Conservation (phyloP, 73 alveolate species). For the Diophrys appendiculata region DNA sequence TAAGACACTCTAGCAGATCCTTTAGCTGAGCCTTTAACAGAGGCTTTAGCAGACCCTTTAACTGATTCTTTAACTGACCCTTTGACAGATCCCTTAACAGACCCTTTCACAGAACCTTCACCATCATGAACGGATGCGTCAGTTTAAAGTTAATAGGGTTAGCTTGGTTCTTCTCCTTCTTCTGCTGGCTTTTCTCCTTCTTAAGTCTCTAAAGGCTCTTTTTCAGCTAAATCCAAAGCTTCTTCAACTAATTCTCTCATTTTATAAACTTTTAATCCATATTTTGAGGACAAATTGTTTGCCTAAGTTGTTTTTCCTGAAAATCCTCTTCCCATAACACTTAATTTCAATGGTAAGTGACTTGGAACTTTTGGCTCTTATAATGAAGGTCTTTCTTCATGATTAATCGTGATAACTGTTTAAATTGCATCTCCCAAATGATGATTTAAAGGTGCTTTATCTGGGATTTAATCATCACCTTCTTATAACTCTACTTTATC, state of each 20-base stretch:
- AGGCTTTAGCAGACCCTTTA: too few species aligned
- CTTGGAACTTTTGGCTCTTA: constrained; percentile 40
- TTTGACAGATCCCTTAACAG: constrained; percentile 1
- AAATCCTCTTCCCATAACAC: constrained; percentile 89
- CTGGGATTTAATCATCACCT: constrained; percentile 48
- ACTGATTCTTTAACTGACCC: constrained; percentile 13
- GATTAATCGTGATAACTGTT: constrained; percentile 36
- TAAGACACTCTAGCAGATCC: too few species aligned
- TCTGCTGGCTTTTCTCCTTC: constrained; percentile 18
- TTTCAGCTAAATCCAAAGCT: constrained; percentile 40
- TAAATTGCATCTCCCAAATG: constrained; percentile 60
- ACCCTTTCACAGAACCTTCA: constrained; percentile 27
- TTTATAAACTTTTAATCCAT: constrained; percentile 33
- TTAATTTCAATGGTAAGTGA: constrained; percentile 79
- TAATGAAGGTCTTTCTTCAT: constrained; percentile 18
- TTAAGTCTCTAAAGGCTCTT: constrained; percentile 15
- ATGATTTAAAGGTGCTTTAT: constrained; percentile 32
- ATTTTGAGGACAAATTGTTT: constrained; percentile 59
- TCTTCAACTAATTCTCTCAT: constrained; percentile 41
- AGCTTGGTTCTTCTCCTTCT: constrained; percentile 6
- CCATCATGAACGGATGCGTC: constrained; percentile 14
- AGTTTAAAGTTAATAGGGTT: constrained; percentile 15
- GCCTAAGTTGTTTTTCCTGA: constrained; percentile 94
- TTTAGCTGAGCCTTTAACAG: too few species aligned
- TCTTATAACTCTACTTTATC: constrained; percentile 45